Evolutionary conservation across 306 rosid genomes (phyloP).

Genomic region (Inga oerstediana): DNA sequence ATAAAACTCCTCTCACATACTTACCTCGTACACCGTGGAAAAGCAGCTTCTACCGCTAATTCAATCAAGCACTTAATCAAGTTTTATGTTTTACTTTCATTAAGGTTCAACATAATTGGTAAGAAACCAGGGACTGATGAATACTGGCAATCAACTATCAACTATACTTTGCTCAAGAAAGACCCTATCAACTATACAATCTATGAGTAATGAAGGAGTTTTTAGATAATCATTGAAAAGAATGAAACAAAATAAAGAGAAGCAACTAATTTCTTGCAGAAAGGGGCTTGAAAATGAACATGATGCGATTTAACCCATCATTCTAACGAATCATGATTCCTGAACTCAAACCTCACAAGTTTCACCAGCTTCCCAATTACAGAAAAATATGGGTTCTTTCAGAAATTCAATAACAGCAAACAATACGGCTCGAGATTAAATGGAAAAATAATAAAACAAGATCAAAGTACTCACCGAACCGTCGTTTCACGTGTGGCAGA

Average conservation of each 20-base stretch:
- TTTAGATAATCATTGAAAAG: neutral
- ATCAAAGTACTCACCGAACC: conserved; percentile 42
- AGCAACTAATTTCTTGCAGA: neutral
- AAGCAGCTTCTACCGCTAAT: too few species aligned
- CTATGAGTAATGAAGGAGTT: neutral
- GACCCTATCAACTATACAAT: neutral
- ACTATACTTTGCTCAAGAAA: too few species aligned
- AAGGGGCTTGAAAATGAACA: neutral
- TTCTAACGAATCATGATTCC: neutral
- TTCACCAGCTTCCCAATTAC: neutral
- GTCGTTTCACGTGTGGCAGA: conserved; percentile 37
- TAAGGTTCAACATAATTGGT: neutral
- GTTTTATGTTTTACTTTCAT: neutral
- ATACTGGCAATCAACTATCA: too few species aligned
- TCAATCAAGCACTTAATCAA: neutral
- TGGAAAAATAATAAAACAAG: neutral
- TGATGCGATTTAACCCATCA: neutral
- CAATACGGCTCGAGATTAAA: neutral
- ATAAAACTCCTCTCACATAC: too few species aligned
- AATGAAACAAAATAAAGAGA: neutral
- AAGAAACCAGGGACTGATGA: neutral
- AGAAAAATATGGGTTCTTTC: neutral
- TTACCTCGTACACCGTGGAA: too few species aligned
- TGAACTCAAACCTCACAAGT: conserved; percentile 16
- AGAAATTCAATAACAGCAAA: neutral